Conservation (phyloP, 1,284 basidiomycete genomes). For the Grifola frondosa region DNA sequence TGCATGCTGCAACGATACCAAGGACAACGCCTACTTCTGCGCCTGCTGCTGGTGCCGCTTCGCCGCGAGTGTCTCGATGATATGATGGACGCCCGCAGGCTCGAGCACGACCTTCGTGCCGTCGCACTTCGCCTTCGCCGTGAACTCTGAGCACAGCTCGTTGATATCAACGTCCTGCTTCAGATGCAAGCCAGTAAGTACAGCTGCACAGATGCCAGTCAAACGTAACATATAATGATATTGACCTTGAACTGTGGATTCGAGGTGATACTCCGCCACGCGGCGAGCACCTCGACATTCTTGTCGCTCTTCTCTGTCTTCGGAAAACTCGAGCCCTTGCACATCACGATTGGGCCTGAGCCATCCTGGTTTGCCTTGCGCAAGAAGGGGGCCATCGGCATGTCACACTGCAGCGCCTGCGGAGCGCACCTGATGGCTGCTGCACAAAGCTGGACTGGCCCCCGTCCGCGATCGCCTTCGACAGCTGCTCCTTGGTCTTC, state of each 20-base stretch:
- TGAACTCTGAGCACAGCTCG: slow-evolving; percentile 72
- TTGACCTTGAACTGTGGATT: slow-evolving; percentile 65
- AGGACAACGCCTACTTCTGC: slow-evolving; percentile 16
- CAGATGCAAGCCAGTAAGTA: slow-evolving; percentile 9
- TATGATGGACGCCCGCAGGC: slow-evolving; percentile 61
- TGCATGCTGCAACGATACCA: no score
- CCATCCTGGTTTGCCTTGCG: slow-evolving; percentile 27
- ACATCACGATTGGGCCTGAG: slow-evolving; percentile 51
- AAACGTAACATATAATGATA: slow-evolving; percentile 1
- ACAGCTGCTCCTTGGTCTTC: slow-evolving; percentile 56
- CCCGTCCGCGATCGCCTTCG: slow-evolving; percentile 42
- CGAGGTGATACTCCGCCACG: slow-evolving; percentile 72
- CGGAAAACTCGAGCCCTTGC: slow-evolving; percentile 63
- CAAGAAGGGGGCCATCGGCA: slow-evolving; percentile 27
- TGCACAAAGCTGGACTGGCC: slow-evolving; percentile 53
- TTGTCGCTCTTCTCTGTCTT: slow-evolving; percentile 65
- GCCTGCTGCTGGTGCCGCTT: slow-evolving; percentile 23
- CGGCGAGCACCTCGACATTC: slow-evolving; percentile 73
- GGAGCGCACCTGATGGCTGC: slow-evolving; percentile 15
- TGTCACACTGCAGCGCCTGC: slow-evolving; percentile 18
- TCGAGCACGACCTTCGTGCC: slow-evolving; percentile 78
- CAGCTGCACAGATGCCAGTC: background rate
- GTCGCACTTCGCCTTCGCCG: slow-evolving; percentile 76
- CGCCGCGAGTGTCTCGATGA: slow-evolving; percentile 54
- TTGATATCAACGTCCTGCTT: slow-evolving; percentile 72